Conservation (phyloP, 192 early-diverging fungal species). For the Podila epicladia region DNA sequence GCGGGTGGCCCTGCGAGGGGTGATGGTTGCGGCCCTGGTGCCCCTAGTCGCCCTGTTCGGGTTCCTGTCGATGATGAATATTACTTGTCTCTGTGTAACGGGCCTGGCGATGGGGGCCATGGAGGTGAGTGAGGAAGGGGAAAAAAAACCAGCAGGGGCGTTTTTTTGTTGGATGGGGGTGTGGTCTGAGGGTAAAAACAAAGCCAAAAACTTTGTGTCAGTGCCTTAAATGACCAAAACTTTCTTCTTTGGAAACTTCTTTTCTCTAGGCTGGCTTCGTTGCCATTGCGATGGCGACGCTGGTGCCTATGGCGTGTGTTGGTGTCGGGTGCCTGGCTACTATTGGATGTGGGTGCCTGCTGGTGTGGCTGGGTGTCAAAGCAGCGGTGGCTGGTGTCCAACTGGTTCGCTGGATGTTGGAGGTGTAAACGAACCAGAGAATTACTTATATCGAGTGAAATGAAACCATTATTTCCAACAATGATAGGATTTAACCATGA, state of each 20-base stretch:
- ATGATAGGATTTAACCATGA: too few species aligned
- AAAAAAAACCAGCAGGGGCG: too few species aligned
- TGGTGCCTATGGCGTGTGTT: constrained; percentile 5
- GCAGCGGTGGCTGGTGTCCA: too few species aligned
- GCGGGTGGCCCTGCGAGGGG: neutral
- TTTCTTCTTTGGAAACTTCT: too few species aligned
- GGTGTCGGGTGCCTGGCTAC: neutral
- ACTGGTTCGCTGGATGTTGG: too few species aligned
- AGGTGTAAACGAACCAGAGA: too few species aligned
- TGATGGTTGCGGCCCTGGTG: neutral
- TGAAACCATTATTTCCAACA: too few species aligned
- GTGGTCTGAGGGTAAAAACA: too few species aligned
- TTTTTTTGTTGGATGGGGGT: too few species aligned
- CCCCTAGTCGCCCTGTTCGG: neutral
- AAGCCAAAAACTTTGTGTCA: too few species aligned
- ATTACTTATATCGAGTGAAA: too few species aligned
- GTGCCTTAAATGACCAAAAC: too few species aligned
- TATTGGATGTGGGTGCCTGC: neutral
- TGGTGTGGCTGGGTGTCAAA: neutral
- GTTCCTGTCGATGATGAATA: neutral
- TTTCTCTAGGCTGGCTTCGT: constrained; percentile 11
- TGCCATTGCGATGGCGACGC: constrained; percentile 39
- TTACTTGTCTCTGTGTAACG: neutral
- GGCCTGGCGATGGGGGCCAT: neutral
- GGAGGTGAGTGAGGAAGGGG: neutral